These are phyloP conservation scores for Selaginella moellendorffii DNA, from an alignment of 75 land plant genomes.

Conservation along the genomic window DNA sequence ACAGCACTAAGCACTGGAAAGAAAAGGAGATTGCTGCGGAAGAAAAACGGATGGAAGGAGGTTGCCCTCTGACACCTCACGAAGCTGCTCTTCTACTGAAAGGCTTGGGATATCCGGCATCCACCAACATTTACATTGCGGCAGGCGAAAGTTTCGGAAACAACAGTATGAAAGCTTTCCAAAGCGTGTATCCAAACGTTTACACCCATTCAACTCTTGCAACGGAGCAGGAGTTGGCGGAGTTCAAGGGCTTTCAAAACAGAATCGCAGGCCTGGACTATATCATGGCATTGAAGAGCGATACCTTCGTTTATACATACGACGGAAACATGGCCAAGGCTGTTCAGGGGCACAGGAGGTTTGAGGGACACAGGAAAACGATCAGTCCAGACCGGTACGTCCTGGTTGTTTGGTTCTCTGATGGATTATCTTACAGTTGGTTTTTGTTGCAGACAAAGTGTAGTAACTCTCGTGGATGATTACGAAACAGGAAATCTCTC, in stretches of 20 bases:
- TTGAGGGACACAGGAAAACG: neutral
- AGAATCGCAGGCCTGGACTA: conserved; percentile 70
- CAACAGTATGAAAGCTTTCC: conserved; percentile 41
- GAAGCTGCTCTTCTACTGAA: conserved; percentile 71
- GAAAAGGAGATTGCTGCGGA: conserved; percentile 92
- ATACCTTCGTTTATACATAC: conserved; percentile 70
- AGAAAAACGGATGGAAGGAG: conserved; percentile 67
- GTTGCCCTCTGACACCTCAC: conserved; percentile 88
- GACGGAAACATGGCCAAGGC: conserved; percentile 93
- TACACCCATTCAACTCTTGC: conserved; percentile 4
- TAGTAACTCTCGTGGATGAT: conserved; percentile 34
- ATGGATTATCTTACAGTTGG: neutral
- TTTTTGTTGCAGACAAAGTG: conserved; percentile 23
- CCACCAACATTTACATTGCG: conserved; percentile 73
- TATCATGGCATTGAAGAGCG: conserved; percentile 50
- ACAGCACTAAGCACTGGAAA: conserved; percentile 86
- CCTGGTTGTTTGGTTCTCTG: too few species aligned
- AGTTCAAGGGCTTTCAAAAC: conserved; percentile 51
- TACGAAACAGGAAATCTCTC: conserved; percentile 25
- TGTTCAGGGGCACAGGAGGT: conserved; percentile 36
- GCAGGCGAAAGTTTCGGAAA: conserved; percentile 82
- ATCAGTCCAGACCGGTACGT: neutral
- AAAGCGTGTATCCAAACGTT: neutral
- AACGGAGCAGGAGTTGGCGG: conserved; percentile 16
- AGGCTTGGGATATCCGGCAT: conserved; percentile 63